Base-by-base conservation (phyloP, 2,329 filamentous ascomycete genomes). In the Cytospora leucostoma region DNA sequence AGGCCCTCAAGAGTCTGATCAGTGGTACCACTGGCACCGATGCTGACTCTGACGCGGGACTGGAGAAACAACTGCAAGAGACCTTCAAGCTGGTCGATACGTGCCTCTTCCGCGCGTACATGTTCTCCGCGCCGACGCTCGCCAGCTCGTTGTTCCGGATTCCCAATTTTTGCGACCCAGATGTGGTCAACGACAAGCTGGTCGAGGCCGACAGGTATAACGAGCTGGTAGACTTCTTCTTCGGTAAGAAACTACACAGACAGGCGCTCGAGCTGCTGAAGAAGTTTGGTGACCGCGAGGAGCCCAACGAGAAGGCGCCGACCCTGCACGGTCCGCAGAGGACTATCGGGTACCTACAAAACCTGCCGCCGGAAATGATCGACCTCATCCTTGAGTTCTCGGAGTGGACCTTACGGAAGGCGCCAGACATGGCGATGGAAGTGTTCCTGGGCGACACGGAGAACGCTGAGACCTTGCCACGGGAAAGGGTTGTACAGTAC, bases 191-290 rank as follows among this genome's bases (percentile, higher is more conserved):
- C 73, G 91, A 97, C 75, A 93, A 93, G 70, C 80, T 99, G 5
- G 87, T 97, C 65, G 92, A 97, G 73, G 92, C 89, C 49, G 91
- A 91, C 63, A 87, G 93, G 37, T 97, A 96, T 75, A 94, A 89
- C 58, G 94, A 98, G 76, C 80, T 99, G 1, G 93, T 99, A n/a
- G 94, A 98, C 74, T 99, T 99, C 73, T 88, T 98, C 69, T 92
- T 96, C 71, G 95, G 95, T 67, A 99, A 99, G 78, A 93, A 90
- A 74, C 83, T 98, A 49, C 95, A 99, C 75, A 87, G 89, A 19
- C 88, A 96, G 71, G 94, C 95, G 0, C 78, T 99, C 19, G 90
- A 92, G 68, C 79, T 97, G 35, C 82, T 99, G 0, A 85, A 86
- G 69, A 90, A 88, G 67, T 97, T 97, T 69, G 94, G 94, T 19